phyloP scores from a whole-genome alignment of 768 basidiomycete genomes.

The Cystobasidium ongulense region DNA sequence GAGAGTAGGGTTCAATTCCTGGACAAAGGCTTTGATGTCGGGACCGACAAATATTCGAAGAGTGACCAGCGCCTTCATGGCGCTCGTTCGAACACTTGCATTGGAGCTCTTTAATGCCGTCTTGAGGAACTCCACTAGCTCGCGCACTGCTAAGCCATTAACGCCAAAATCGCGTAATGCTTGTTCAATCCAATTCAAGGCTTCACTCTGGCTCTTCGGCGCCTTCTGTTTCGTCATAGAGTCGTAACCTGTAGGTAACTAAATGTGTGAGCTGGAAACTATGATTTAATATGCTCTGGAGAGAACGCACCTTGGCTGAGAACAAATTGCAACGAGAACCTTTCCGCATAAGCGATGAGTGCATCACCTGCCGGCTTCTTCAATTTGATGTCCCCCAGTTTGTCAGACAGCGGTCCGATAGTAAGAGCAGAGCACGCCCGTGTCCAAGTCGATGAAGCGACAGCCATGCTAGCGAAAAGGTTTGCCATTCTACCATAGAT shows the following conservation, averaged over 20 bases:
- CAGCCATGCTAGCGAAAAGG: slow-evolving; percentile 63
- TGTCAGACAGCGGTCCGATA: slow-evolving; percentile 76
- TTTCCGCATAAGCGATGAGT: slow-evolving; percentile 74
- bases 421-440: slow-evolving; percentile 73
- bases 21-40: slow-evolving; percentile 81
- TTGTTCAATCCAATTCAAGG: slow-evolving; percentile 76
- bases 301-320: slow-evolving; percentile 67
- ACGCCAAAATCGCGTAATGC: slow-evolving; percentile 86
- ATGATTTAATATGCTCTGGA: not conserved
- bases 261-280: not conserved
- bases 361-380: slow-evolving; percentile 93
- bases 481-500: slow-evolving; percentile 84
- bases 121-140: slow-evolving; percentile 85
- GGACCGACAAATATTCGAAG: slow-evolving; percentile 84
- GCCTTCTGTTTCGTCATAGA: slow-evolving; percentile 91
- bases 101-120: slow-evolving; percentile 81
- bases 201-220: slow-evolving; percentile 89
- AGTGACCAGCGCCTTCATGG: slow-evolving; percentile 85
- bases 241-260: slow-evolving; percentile 63
- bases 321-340: slow-evolving; percentile 87
- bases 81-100: slow-evolving; percentile 81
- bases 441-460: slow-evolving; percentile 72
- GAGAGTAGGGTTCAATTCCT: slow-evolving; percentile 89
- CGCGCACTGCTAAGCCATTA: slow-evolving; percentile 68
- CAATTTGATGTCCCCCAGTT: slow-evolving; percentile 88